Evolutionary conservation across 2,329 filamentous ascomycete species (phyloP).

Genomic region (Aspergillus aculeatus): DNA sequence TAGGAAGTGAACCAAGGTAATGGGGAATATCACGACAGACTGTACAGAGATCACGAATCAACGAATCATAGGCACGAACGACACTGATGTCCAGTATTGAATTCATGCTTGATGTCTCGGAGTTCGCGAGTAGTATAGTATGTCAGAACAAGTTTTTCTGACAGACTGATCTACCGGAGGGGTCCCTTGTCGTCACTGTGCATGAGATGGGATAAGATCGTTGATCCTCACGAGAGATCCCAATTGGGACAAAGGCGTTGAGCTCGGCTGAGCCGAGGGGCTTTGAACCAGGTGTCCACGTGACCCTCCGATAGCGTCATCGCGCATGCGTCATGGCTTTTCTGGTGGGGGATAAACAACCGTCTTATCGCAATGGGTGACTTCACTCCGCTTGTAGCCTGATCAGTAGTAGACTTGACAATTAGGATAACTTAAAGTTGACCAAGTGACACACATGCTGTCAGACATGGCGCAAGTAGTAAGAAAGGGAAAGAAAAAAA

Average conservation of each 20-base stretch:
- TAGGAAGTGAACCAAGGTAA: too few relatives aligned
- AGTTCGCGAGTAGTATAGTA: too few relatives aligned
- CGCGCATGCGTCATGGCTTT: background rate
- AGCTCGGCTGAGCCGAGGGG: background rate
- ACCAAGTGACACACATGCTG: background rate
- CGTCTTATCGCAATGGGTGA: background rate
- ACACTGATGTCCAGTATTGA: too few relatives aligned
- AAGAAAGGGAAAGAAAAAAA: background rate
- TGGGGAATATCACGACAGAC: too few relatives aligned
- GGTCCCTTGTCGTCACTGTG: background rate
- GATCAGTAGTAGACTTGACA: background rate
- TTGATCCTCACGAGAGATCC: background rate
- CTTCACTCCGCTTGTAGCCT: too few relatives aligned
- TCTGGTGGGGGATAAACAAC: background rate
- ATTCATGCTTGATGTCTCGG: too few relatives aligned
- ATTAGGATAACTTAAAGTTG: background rate
- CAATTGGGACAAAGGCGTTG: too few relatives aligned
- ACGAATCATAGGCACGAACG: background rate
- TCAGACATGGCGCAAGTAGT: background rate
- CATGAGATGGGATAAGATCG: background rate
- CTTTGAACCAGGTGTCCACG: background rate
- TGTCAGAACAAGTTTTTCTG: too few relatives aligned
- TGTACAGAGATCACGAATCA: background rate
- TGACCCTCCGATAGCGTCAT: constrained; percentile 7
- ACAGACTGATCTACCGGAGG: too few relatives aligned